These are phyloP conservation scores for Schoenoplectus triqueter DNA, from an alignment of 202 grass and related monocot species.

Conservation along the genomic window DNA sequence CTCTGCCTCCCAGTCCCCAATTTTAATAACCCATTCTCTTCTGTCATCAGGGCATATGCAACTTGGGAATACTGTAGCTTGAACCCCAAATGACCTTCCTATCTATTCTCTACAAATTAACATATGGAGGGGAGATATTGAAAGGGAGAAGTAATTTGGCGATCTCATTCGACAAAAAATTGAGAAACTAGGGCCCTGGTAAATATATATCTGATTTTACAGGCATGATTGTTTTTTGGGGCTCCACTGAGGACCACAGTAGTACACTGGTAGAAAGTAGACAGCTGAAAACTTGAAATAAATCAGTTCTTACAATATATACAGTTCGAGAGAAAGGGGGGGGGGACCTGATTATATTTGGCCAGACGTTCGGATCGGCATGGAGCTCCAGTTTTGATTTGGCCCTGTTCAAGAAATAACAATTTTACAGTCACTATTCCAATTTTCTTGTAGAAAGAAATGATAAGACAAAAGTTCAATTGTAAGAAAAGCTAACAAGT, in stretches of 20 bases:
- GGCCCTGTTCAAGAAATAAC: conserved; percentile 55
- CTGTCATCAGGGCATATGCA: background rate
- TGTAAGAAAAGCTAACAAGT: background rate
- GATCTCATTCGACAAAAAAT: background rate
- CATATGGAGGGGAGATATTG: background rate
- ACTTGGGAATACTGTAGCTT: background rate
- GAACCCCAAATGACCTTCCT: background rate
- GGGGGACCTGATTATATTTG: conserved; percentile 75
- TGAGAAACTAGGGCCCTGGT: background rate
- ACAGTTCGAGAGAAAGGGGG: background rate
- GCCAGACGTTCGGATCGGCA: conserved; percentile 83
- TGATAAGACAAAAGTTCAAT: background rate
- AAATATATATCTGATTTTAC: conserved; percentile 12
- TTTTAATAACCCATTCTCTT: background rate
- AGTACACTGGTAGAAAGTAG: background rate
- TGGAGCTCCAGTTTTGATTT: conserved; percentile 84
- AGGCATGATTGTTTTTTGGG: conserved; percentile 7
- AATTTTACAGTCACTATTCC: background rate
- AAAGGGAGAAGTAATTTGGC: conserved; percentile 4
- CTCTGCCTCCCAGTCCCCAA: background rate
- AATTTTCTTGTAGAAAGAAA: background rate
- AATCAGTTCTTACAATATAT: background rate
- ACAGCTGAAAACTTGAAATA: background rate
- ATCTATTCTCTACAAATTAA: background rate
- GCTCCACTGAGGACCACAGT: background rate